Percentiles rank a stretch among this genome's conserved stretches.
These are phyloP conservation scores for Sanghuangporus sanghuang DNA, from an alignment of 1,284 basidiomycete genomes.

Conservation along the genomic window DNA sequence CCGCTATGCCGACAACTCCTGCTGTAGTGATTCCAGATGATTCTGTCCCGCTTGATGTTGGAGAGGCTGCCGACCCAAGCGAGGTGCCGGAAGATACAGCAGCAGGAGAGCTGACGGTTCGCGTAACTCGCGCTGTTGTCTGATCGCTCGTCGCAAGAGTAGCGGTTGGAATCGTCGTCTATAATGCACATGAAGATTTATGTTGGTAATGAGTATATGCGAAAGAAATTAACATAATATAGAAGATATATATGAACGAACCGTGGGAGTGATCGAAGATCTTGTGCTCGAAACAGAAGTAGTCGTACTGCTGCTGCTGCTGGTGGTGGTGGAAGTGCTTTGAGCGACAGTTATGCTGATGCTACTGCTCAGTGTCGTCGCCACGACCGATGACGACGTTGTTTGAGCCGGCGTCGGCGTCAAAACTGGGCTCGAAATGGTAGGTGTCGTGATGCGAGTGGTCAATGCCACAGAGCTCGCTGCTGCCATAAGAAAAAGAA, in stretches of 20 bases:
- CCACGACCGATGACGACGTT: neutral
- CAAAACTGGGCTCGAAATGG: neutral
- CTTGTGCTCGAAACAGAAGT: neutral
- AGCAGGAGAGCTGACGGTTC: conserved; percentile 7
- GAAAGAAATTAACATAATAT: neutral
- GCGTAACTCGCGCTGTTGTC: neutral
- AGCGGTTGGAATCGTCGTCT: neutral
- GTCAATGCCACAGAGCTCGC: neutral
- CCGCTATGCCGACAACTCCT: conserved; percentile 48
- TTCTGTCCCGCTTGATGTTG: conserved; percentile 19
- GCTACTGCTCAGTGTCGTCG: neutral
- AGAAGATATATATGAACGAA: neutral
- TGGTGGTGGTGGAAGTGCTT: neutral
- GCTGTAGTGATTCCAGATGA: conserved; percentile 29
- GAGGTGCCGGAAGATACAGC: conserved; percentile 20
- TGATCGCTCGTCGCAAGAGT: neutral
- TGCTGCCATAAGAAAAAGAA: neutral
- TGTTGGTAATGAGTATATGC: neutral
- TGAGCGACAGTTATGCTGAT: neutral
- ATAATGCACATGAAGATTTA: neutral
- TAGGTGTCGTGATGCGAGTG: neutral
- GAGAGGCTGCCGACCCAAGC: conserved; percentile 16
- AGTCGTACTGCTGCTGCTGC: conserved; percentile 4
- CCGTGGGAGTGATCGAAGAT: neutral
- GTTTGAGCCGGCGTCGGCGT: neutral